Conservation (phyloP, 805 yeast species). For the Candida broadrunensis region DNA sequence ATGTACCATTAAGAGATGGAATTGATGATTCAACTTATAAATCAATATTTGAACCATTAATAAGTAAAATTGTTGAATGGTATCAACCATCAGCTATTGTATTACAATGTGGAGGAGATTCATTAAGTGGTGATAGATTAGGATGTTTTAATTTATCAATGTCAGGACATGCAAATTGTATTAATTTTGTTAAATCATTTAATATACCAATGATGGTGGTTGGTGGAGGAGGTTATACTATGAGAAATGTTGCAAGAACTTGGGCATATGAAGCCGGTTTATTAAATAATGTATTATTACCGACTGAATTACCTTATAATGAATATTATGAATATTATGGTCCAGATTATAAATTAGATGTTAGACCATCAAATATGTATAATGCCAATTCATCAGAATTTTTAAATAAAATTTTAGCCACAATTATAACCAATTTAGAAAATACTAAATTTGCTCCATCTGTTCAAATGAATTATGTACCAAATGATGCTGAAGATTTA, state of each 20-base stretch:
- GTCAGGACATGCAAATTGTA: constrained; percentile 95
- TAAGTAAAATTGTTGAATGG: constrained; percentile 72
- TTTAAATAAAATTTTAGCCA: constrained; percentile 75
- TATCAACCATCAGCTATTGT: constrained; percentile 96
- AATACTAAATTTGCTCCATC: constrained; percentile 96
- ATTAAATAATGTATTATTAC: constrained; percentile 73
- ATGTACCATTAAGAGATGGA: constrained; percentile 93
- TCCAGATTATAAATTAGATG: constrained; percentile 93
- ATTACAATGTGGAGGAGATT: constrained; percentile 98
- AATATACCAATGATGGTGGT: constrained; percentile 88
- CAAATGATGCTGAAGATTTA: constrained; percentile 80
- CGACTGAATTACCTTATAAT: constrained; percentile 83
- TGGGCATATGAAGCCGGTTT: constrained; percentile 95
- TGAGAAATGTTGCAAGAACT: constrained; percentile 91
- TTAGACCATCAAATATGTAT: constrained; percentile 93
- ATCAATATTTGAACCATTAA: constrained; percentile 85
- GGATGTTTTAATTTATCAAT: constrained; percentile 95
- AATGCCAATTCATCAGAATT: constrained; percentile 94
- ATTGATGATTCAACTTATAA: constrained; percentile 88
- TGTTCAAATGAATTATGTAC: constrained; percentile 88
- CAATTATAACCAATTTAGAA: constrained; percentile 74
- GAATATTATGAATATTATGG: constrained; percentile 97
- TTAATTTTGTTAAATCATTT: constrained; percentile 79
- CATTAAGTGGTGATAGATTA: constrained; percentile 89
- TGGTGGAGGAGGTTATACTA: constrained; percentile 99